Conservation (phyloP, 305 asterid species). For the Rubia peregrina region DNA sequence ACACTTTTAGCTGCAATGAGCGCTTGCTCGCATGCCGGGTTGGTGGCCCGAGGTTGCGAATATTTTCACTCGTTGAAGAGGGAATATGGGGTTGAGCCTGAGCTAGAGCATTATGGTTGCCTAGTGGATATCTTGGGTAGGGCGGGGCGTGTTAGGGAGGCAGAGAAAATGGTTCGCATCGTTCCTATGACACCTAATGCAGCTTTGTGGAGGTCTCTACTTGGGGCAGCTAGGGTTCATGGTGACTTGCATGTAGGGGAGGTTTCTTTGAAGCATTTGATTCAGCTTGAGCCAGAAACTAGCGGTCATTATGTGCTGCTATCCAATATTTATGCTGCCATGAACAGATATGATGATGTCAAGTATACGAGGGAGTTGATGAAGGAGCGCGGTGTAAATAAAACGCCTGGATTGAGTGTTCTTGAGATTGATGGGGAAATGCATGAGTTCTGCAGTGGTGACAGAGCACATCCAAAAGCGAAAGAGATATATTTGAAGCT, state of each 20-base stretch:
- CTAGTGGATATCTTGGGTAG: conserved; percentile 62
- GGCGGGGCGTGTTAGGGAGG: conserved; percentile 50
- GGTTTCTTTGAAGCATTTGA: conserved; percentile 31
- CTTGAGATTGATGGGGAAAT: conserved; percentile 49
- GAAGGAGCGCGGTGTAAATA: conserved; percentile 44
- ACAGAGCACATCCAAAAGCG: conserved; percentile 41
- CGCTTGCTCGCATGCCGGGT: conserved; percentile 68
- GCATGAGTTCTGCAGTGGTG: conserved; percentile 57
- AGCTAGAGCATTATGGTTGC: conserved; percentile 58
- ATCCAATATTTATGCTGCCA: conserved; percentile 48
- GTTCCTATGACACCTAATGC: conserved; percentile 57
- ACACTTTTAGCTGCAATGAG: conserved; percentile 53
- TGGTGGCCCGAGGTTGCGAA: conserved; percentile 47
- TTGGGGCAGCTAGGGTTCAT: conserved; percentile 57
- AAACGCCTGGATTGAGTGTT: conserved; percentile 47
- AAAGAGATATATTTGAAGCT: conserved; percentile 44
- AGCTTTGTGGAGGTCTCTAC: conserved; percentile 52
- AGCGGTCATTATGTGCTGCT: conserved; percentile 65
- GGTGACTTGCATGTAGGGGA: conserved; percentile 47
- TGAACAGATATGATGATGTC: conserved; percentile 58
- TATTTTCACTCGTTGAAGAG: conserved; percentile 37
- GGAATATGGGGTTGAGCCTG: conserved; percentile 41
- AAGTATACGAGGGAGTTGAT: conserved; percentile 41
- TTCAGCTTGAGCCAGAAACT: conserved; percentile 48
- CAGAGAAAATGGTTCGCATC: conserved; percentile 29